These are phyloP conservation scores for Termitomyces sp. DNA, from an alignment of 768 basidiomycete genomes.

Conservation along the genomic window DNA sequence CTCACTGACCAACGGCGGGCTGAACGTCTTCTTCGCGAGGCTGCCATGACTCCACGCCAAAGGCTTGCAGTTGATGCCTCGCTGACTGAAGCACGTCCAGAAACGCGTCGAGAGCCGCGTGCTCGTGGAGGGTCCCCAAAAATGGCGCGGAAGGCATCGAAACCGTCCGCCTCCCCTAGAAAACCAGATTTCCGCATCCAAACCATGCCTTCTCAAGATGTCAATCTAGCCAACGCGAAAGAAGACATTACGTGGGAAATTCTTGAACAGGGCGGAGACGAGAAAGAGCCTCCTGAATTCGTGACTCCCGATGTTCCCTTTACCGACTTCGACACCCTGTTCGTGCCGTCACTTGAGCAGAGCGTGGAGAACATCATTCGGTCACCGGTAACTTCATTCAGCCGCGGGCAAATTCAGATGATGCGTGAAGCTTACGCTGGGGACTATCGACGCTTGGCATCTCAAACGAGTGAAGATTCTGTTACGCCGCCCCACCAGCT, in stretches of 20 bases:
- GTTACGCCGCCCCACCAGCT: conserved; percentile 27
- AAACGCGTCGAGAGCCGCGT: neutral
- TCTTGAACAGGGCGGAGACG: conserved; percentile 22
- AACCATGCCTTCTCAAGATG: conserved; percentile 3
- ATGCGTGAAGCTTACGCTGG: conserved; percentile 36
- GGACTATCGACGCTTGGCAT: conserved; percentile 50
- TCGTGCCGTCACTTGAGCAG: conserved; percentile 15
- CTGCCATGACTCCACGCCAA: neutral
- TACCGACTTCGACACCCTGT: conserved; percentile 24
- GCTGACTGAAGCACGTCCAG: neutral
- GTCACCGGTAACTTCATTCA: neutral
- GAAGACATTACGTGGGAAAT: conserved; percentile 23
- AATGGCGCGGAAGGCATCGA: neutral
- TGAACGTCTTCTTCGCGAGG: conserved; percentile 24
- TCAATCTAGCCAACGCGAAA: conserved; percentile 1
- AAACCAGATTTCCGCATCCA: conserved; percentile 1
- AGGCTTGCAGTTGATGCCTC: neutral
- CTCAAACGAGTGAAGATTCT: conserved; percentile 26
- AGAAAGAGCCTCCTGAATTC: conserved; percentile 18
- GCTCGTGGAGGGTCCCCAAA: neutral
- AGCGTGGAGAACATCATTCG: conserved; percentile 5
- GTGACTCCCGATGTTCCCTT: conserved; percentile 23
- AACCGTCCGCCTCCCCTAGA: neutral
- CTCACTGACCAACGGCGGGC: conserved; percentile 21
- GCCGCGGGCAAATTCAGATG: conserved; percentile 9